Base-by-base conservation (phyloP, 2,329 filamentous ascomycete genomes). In the Colletotrichum sp. region DNA sequence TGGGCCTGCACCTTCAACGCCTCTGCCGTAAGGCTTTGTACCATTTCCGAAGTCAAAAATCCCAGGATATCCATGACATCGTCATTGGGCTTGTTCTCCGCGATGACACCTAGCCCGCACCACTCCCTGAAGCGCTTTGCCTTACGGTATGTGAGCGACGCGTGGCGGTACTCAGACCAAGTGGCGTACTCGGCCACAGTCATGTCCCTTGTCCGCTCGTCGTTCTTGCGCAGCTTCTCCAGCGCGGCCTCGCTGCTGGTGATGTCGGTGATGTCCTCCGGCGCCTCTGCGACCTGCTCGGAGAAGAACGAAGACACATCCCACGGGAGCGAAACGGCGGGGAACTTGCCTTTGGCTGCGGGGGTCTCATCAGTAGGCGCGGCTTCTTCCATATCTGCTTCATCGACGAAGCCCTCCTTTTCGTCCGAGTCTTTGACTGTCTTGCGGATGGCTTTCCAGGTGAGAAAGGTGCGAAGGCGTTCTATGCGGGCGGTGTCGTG, bases 401-500 rank as follows among this genome's bases (percentile, higher is more conserved):
- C 76, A 0, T 79, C 77, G 13, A 71, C 66, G 21, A 74, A 12
- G 28, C 59, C 65, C 32, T 75, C 48, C 21, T 77, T 76, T 8
- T 79, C 76, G 12, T 78, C 75, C 8, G 70, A 71, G 16, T 77
- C 77, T 55, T 75, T 76, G 64, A 76, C 78, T 7, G 75, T 75
- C 18, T 71, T 77, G 26, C 79, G 78, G 56, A 80, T 77, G 14
- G 68, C 66, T n/a, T 79, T 78, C 78, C 78, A 80, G 7, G 74
- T 75, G 36, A 80, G 75, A 38, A 79, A 79, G 28, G 73, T 78
- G 3, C 72, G 77, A 3, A 80, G 73, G 7, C 79, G 75, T 16
- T 76, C 78, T 56, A 80, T 66, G 6, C 79, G 75, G 7, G 72
- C 73, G 4, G 67, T 61, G 73, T 79, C 76, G 69, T 80, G 78